A percentile compares a stretch with the other conserved stretches of the same genome.
These are phyloP conservation scores for Cryptococcus depauperatus DNA, from an alignment of 1,284 basidiomycete species.

Conservation along the genomic window DNA sequence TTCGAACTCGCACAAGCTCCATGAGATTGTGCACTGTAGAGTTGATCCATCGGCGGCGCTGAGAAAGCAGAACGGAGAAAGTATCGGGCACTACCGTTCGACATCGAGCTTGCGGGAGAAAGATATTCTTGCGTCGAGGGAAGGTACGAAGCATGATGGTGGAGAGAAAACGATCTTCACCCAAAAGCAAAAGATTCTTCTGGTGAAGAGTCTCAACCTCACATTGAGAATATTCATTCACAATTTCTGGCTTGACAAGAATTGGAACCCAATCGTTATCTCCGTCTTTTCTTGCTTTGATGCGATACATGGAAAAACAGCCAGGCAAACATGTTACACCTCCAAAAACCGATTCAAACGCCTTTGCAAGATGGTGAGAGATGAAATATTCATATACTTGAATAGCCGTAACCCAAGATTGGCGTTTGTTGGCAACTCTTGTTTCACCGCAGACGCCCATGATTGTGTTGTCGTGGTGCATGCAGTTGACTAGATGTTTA, in stretches of 20 bases:
- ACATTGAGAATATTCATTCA: constrained; percentile 91
- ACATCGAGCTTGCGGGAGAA: constrained; percentile 91
- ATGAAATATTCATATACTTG: constrained; percentile 98
- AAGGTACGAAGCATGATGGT: constrained; percentile 92
- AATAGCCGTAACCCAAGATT: constrained; percentile 96
- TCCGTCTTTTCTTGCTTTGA: constrained; percentile 79
- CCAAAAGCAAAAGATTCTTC: constrained; percentile 92
- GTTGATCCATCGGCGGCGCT: constrained; percentile 98
- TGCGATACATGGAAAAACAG: constrained; percentile 98
- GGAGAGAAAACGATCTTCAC: constrained; percentile 97
- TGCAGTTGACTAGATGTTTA: constrained; percentile 82
- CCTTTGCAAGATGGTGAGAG: constrained; percentile 95
- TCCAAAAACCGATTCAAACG: constrained; percentile 97
- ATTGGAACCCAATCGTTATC: constrained; percentile 97
- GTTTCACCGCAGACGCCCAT: constrained; percentile 99
- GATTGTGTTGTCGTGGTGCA: constrained; percentile 96
- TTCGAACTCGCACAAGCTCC: constrained; percentile 94
- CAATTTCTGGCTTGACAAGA: constrained; percentile 94
- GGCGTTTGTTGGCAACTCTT: constrained; percentile 93
- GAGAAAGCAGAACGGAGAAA: constrained; percentile 85
- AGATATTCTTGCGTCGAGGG: constrained; percentile 99
- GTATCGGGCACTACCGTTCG: constrained; percentile 94
- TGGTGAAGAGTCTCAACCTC: constrained; percentile 92
- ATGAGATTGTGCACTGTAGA: constrained; percentile 98
- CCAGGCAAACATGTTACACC: constrained; percentile 98